These are phyloP conservation scores for Fusarium staphyleae DNA, from an alignment of 2,329 filamentous ascomycete genomes.

Conservation along the genomic window DNA sequence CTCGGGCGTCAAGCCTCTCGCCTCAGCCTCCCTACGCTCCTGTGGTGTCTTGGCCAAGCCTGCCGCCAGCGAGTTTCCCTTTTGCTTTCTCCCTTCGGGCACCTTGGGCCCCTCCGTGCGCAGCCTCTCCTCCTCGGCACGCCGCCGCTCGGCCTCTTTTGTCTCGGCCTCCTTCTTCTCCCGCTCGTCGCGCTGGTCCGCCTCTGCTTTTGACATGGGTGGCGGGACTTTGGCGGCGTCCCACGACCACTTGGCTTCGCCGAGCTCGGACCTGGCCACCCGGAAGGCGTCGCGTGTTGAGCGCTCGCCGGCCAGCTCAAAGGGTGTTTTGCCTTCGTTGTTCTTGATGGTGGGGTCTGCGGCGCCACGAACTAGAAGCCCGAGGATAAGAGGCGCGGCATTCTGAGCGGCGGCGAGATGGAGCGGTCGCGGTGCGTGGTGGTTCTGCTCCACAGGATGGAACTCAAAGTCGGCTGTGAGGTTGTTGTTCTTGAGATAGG, in stretches of 20 bases:
- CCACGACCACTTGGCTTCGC: constrained; percentile 82
- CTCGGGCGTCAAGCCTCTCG: constrained; percentile 84
- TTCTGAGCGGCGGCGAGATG: constrained; percentile 87
- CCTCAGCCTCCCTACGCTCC: constrained; percentile 84
- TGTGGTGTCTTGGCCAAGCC: constrained; percentile 74
- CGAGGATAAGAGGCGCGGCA: constrained; percentile 76
- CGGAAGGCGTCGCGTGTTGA: constrained; percentile 90
- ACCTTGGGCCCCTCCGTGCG: constrained; percentile 69
- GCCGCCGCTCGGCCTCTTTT: constrained; percentile 74
- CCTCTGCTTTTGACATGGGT: constrained; percentile 73
- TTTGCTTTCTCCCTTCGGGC: constrained; percentile 56
- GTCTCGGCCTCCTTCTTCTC: constrained; percentile 74
- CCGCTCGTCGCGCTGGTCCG: constrained; percentile 70
- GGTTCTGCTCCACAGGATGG: constrained; percentile 72
- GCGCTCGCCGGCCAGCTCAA: constrained; percentile 86
- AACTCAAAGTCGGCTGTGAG: constrained; percentile 78
- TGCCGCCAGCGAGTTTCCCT: constrained; percentile 59
- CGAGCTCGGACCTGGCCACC: constrained; percentile 81
- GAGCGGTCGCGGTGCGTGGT: constrained; percentile 83
- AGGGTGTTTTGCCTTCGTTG: constrained; percentile 81
- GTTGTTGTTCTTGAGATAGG: constrained; percentile 80
- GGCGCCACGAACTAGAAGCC: constrained; percentile 75
- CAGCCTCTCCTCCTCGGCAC: constrained; percentile 76
- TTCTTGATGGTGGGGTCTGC: constrained; percentile 77
- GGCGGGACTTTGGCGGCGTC: constrained; percentile 74